These are phyloP conservation scores for Geosmithia morbida DNA, from an alignment of 2,329 filamentous ascomycete genomes.

Conservation along the genomic window DNA sequence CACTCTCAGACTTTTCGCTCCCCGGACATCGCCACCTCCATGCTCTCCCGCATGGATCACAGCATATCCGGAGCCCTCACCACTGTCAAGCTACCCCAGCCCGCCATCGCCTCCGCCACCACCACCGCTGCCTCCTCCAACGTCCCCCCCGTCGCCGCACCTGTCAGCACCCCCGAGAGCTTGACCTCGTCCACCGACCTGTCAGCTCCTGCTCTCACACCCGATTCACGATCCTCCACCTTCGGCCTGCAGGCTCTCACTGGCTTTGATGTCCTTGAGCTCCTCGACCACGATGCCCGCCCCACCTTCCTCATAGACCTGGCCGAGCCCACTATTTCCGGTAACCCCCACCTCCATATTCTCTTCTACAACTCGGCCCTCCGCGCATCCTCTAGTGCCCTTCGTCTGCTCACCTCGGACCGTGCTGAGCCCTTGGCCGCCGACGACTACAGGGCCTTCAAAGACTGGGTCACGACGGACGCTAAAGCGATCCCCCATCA, in stretches of 20 bases:
- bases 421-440: slow-evolving; percentile 22
- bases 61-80: slow-evolving; percentile 29
- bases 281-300: slow-evolving; percentile 62
- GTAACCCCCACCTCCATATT: slow-evolving; percentile 39
- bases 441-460: slow-evolving; percentile 47
- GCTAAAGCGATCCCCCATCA: slow-evolving; percentile 35
- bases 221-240: slow-evolving; percentile 31
- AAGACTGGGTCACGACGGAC: slow-evolving; percentile 49
- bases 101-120: slow-evolving; percentile 36
- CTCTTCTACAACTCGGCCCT: slow-evolving; percentile 57
- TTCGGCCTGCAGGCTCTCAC: slow-evolving; percentile 42
- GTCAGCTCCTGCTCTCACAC: slow-evolving; percentile 33
- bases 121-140: slow-evolving; percentile 39
- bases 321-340: slow-evolving; percentile 38
- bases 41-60: slow-evolving; percentile 31
- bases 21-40: slow-evolving; percentile 26
- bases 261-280: slow-evolving; percentile 52
- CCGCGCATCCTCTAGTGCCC: slow-evolving; percentile 37
- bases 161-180: slow-evolving; percentile 36
- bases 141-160: slow-evolving; percentile 25
- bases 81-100: slow-evolving; percentile 38
- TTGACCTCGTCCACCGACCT: slow-evolving; percentile 38
- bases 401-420: slow-evolving; percentile 40
- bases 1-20: slow-evolving; percentile 22
- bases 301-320: slow-evolving; percentile 66